phyloP scores from a whole-genome alignment of 345 rosid genomes.

The Anacardium occidentale region DNA sequence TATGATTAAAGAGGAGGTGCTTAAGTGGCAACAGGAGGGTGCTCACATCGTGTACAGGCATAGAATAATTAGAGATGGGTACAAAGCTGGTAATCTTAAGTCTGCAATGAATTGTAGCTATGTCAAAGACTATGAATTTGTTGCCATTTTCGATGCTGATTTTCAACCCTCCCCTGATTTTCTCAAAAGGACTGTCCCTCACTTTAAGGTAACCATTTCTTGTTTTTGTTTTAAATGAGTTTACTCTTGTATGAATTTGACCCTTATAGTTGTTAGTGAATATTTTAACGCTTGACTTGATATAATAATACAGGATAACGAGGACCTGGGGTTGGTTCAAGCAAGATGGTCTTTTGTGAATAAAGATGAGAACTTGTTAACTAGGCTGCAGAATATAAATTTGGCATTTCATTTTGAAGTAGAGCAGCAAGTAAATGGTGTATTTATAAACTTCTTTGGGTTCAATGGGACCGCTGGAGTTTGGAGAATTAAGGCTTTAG shows the following conservation, averaged over 20 bases:
- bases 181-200: slow-evolving; percentile 78
- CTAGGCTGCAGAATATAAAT: slow-evolving; percentile 85
- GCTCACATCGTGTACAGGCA: slow-evolving; percentile 80
- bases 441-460: slow-evolving; percentile 82
- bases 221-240: not conserved
- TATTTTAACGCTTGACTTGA: slow-evolving; percentile 5
- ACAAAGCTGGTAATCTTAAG: slow-evolving; percentile 96
- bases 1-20: slow-evolving; percentile 81
- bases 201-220: slow-evolving; percentile 57
- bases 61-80: slow-evolving; percentile 80
- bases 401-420: slow-evolving; percentile 92
- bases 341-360: slow-evolving; percentile 97
- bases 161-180: slow-evolving; percentile 89
- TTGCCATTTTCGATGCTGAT: slow-evolving; percentile 94
- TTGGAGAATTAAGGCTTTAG: slow-evolving; percentile 94
- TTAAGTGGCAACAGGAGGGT: slow-evolving; percentile 86
- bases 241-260: not conserved
- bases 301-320: slow-evolving; percentile 54
- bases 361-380: slow-evolving; percentile 82
- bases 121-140: slow-evolving; percentile 86
- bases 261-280: not conserved
- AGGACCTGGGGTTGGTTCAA: slow-evolving; percentile 80
- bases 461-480: slow-evolving; percentile 97
- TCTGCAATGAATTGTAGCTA: slow-evolving; percentile 94
- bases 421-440: slow-evolving; percentile 92